Base-by-base conservation (phyloP, 306 rosid genomes). In the Inga leiocalycina region DNA sequence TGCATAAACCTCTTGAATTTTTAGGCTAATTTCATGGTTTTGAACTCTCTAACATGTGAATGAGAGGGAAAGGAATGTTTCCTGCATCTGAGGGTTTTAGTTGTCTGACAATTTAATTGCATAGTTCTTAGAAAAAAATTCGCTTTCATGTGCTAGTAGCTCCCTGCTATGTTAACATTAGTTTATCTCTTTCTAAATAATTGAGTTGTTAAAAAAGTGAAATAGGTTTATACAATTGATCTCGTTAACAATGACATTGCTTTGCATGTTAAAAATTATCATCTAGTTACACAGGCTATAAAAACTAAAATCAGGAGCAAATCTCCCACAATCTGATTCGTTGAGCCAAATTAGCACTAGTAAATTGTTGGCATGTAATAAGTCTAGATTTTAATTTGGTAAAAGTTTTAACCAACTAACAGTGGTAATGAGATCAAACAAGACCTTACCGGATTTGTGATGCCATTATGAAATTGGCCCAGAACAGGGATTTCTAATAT, bases 351-450 rank as follows among this genome's bases (percentile, higher is more conserved):
- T 75, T 79, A 52, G n/a, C 69, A 67, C 67, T 39, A 49, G 35
- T 45, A 13, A 70, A 65, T 34, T 17, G 67, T 74, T 67, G 59
- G 61, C 48, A 65, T 71, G 45, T 49, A 39, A 46, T 45, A 56
- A 66, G 37, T 78, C 74, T 45, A 81, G 44, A n/a, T 43, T 68
- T 44, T 83, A 10, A 30, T 77, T 72, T 65, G n/a, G 61, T 74
- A 74, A 56, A 78, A 67, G 54, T 81, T 84, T 16, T 75, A 46
- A 80, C 48, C 7, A 82, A 71, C 77, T 71, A 76, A n/a, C 2
- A 44, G 72, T 76, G 48, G 54, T 71, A 44, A 75, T 65, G 49
- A 48, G 83, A 57, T 68, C 44, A 48, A 82, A 75, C 45, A 68
- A 49, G 49, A 68, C 80, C 82, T 74, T 56, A 3, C 78, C 32